phyloP scores from a whole-genome alignment of 257 asterid genomes.

The Pogostemon cablin region DNA sequence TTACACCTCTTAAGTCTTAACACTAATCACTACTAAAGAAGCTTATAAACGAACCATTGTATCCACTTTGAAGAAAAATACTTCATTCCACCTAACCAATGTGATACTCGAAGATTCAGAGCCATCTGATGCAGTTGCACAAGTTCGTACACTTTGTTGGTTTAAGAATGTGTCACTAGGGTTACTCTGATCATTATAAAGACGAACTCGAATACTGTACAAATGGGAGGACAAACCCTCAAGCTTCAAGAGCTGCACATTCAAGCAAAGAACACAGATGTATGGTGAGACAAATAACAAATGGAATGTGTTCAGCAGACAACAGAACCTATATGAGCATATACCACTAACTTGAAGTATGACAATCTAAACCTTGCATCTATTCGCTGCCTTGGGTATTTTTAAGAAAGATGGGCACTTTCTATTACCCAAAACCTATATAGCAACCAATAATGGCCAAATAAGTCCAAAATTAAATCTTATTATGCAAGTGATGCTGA shows the following conservation, averaged over 20 bases:
- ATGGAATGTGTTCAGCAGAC: slow-evolving; percentile 10
- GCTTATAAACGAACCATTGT: slow-evolving; percentile 59
- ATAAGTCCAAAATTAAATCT: not conserved
- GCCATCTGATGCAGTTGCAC: slow-evolving; percentile 56
- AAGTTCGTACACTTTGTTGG: slow-evolving; percentile 78
- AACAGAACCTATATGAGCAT: slow-evolving; percentile 9
- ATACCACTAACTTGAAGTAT: slow-evolving; percentile 2
- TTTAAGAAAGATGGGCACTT: slow-evolving; percentile 16
- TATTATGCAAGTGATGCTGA: not conserved
- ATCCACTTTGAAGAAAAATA: slow-evolving; percentile 86
- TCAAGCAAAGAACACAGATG: slow-evolving; percentile 36
- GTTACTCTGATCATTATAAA: slow-evolving; percentile 50
- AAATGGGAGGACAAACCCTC: slow-evolving; percentile 71
- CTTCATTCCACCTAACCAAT: slow-evolving; percentile 86
- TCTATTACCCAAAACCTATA: slow-evolving; percentile 12
- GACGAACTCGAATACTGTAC: slow-evolving; percentile 66
- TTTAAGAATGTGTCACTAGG: slow-evolving; percentile 46
- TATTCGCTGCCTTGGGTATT: slow-evolving; percentile 2
- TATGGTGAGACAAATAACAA: slow-evolving; percentile 29
- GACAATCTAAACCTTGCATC: slow-evolving; percentile 1
- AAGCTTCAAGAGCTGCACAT: slow-evolving; percentile 65
- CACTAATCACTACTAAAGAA: slow-evolving; percentile 15
- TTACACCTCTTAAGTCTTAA: slow-evolving; percentile 1
- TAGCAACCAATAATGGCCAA: not conserved
- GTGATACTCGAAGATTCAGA: slow-evolving; percentile 55